Evolutionary conservation across 179 eudicot species (phyloP).

Genomic region (Beta macrorhiza): DNA sequence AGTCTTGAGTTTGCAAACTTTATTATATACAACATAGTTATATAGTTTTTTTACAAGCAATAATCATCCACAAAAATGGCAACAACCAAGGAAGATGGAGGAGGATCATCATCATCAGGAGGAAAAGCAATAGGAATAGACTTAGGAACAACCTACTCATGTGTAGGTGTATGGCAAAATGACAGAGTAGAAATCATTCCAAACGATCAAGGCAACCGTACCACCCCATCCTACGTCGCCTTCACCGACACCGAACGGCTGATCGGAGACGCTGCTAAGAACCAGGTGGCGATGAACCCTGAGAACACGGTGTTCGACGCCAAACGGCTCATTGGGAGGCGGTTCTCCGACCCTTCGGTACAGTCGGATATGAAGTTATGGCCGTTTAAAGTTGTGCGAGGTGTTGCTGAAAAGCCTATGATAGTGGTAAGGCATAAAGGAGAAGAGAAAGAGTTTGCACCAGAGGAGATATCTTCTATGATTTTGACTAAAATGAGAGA

Average conservation of each 20-base stretch:
- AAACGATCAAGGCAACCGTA: conserved; percentile 31
- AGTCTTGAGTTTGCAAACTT: too few relatives aligned
- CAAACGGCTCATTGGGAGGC: conserved; percentile 25
- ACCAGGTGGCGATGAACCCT: conserved; percentile 32
- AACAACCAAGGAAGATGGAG: not conserved
- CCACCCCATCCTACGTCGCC: conserved; percentile 29
- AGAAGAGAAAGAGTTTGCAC: conserved; percentile 25
- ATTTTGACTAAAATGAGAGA: conserved; percentile 36
- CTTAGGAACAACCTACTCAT: conserved; percentile 27
- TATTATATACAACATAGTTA: too few relatives aligned
- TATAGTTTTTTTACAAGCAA: too few relatives aligned
- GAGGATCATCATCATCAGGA: not conserved
- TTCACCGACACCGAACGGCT: conserved; percentile 32
- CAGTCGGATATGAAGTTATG: conserved; percentile 30
- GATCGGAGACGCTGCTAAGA: conserved; percentile 29
- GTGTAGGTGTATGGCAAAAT: conserved; percentile 33
- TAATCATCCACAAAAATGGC: not conserved
- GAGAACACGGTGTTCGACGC: conserved; percentile 32
- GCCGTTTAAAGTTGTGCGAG: conserved; percentile 21
- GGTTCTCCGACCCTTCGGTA: conserved; percentile 29
- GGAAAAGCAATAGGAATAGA: conserved; percentile 32
- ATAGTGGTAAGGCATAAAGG: conserved; percentile 26
- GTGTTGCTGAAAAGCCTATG: conserved; percentile 24
- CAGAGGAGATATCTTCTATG: conserved; percentile 34
- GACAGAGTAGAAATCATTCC: conserved; percentile 30